Evolutionary conservation across 2,329 filamentous ascomycete species (phyloP).

Genomic region (Aspergillus pseudoviridinutans): DNA sequence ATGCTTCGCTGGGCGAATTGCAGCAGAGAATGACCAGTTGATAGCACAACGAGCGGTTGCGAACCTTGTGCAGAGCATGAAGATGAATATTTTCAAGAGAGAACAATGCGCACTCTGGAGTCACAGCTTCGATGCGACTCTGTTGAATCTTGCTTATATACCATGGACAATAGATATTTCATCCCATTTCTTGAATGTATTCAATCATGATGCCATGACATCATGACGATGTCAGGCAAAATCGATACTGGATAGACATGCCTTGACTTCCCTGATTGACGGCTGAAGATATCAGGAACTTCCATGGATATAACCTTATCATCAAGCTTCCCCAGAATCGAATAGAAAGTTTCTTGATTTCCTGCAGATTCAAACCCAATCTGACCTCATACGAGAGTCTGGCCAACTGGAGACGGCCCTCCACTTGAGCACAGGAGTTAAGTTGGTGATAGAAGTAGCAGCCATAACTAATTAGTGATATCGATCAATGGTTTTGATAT

Average conservation of each 20-base stretch:
- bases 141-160: not conserved
- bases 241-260: not conserved
- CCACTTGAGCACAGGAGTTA: not conserved
- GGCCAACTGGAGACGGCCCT: not conserved
- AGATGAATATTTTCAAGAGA: not conserved
- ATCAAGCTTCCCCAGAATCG: not conserved
- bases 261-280: not conserved
- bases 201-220: slow-evolving; percentile 6
- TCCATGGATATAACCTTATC: too few species aligned
- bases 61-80: not conserved
- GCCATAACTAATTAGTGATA: not conserved
- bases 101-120: not conserved
- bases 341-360: not conserved
- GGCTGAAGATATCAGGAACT: not conserved
- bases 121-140: not conserved
- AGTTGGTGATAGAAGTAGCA: not conserved
- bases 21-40: not conserved
- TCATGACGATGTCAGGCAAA: slow-evolving; percentile 9
- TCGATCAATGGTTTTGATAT: not conserved
- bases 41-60: not conserved
- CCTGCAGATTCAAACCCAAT: not conserved
- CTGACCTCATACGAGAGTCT: not conserved
- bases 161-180: not conserved
- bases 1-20: not conserved
- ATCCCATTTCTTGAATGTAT: not conserved